Evolutionary conservation across 176 grass and related monocot species (phyloP).

Genomic region (Triticum urartu): DNA sequence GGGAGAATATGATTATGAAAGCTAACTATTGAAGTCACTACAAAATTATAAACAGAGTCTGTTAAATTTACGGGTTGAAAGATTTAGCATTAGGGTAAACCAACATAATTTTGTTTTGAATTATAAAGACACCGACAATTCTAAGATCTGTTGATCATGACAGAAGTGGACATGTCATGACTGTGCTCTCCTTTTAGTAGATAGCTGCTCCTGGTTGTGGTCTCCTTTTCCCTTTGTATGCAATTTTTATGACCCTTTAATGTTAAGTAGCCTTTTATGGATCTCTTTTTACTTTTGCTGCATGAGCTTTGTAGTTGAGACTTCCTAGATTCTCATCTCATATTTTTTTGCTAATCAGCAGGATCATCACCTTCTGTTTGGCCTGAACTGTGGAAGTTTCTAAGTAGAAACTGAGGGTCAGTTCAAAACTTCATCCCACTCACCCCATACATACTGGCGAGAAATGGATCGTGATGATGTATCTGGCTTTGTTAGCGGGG

Average conservation of each 20-base stretch:
- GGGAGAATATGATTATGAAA: neutral
- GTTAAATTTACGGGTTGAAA: neutral
- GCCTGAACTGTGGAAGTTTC: conserved; percentile 17
- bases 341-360: conserved; percentile 29
- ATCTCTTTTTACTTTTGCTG: conserved; percentile 3
- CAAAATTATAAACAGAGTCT: neutral
- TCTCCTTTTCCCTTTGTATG: conserved; percentile 11
- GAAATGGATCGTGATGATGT: conserved; percentile 89
- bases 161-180: neutral
- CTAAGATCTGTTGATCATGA: neutral
- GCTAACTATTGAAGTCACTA: neutral
- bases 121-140: neutral
- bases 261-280: conserved; percentile 1
- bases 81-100: neutral
- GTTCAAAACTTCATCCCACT: conserved; percentile 40
- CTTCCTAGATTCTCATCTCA: conserved; percentile 36
- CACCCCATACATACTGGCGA: conserved; percentile 43
- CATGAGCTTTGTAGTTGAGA: conserved; percentile 7
- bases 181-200: neutral
- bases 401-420: conserved; percentile 43
- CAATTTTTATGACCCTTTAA: conserved; percentile 1
- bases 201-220: neutral
- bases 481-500: conserved; percentile 88
- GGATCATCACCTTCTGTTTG: conserved; percentile 26
- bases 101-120: neutral